Percentiles rank a stretch among this genome's conserved stretches.
These are phyloP conservation scores for Magnaporthiopsis rhizophila DNA, from an alignment of 2,329 filamentous ascomycete species.

Conservation along the genomic window DNA sequence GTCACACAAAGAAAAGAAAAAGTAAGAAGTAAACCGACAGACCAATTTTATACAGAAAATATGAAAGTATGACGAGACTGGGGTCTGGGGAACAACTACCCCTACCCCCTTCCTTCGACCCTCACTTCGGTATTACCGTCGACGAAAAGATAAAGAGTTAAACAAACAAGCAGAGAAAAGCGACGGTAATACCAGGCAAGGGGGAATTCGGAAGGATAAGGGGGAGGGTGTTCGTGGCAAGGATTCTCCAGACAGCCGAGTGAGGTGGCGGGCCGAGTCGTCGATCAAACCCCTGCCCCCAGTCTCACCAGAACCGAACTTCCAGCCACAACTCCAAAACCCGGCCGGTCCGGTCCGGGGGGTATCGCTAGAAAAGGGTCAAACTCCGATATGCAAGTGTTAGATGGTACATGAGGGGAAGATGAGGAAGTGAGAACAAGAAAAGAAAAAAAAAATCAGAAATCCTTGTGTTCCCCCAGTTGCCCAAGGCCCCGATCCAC, in stretches of 20 bases:
- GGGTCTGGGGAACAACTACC: background rate
- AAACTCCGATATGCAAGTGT: background rate
- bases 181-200: background rate
- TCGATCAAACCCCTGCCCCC: background rate
- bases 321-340: background rate
- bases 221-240: background rate
- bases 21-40: too few species aligned
- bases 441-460: background rate
- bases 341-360: too few species aligned
- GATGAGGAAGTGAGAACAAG: background rate
- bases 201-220: background rate
- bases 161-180: constrained; percentile 1
- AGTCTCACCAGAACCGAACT: background rate
- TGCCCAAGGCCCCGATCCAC: too few species aligned
- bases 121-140: background rate
- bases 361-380: background rate
- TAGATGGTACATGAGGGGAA: background rate
- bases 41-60: background rate
- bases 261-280: background rate
- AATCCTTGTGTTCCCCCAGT: background rate
- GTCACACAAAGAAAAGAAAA: background rate
- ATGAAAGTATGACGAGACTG: background rate
- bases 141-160: constrained; percentile 5
- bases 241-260: background rate
- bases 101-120: background rate